Evolutionary conservation across 2,329 filamentous ascomycete species (phyloP), one percentile per base, ranked within the genome.

Genomic region (Cercospora sp.): DNA sequence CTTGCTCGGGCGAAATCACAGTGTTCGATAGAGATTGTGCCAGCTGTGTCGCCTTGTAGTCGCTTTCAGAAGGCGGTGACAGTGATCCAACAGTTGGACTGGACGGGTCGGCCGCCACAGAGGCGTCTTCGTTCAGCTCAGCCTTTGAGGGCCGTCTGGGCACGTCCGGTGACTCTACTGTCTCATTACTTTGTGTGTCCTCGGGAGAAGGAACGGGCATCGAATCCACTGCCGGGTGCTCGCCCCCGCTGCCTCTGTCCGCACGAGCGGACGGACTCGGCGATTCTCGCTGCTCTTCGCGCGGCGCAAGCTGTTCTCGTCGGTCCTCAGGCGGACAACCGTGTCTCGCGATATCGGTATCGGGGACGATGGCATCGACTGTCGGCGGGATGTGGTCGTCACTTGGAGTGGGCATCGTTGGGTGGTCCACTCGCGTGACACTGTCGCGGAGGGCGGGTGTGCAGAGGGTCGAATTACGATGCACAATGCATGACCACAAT

Each of bases 101-200:
- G 18, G 71, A 68, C 30, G 70, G 61, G 20, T 78, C 76, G 65
- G 70, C 69, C 10, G 72, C 68, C 33, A 75, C 63, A 20, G 68
- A 72, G 23, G 80, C 79, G 63, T 82, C 79, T 62, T 81, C 81
- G 2, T 79, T 76, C 71, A 81, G 79, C 70, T 80, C 78, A 63
- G 74, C 76, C 73, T 85, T 86, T 16, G 72, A 65, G 18, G 68
- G 63, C 42, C 28, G 39, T 36, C 30, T 69, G 64, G 58, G 57
- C 60, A 30, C 66, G 59, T 53, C 31, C 69, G 67, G n/a, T 61
- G 67, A 28, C 67, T 63, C 30, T 73, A 69, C 48, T 64, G 77
- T 77, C 68, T 74, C 72, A 73, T 70, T 68, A 76, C 73, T 71
- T 68, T 60, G 57, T 70, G 65, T 53, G 28, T 39, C 57, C n/a